Conservation (phyloP, 148 eudicot genomes). For the Chenopodium suecicum region DNA sequence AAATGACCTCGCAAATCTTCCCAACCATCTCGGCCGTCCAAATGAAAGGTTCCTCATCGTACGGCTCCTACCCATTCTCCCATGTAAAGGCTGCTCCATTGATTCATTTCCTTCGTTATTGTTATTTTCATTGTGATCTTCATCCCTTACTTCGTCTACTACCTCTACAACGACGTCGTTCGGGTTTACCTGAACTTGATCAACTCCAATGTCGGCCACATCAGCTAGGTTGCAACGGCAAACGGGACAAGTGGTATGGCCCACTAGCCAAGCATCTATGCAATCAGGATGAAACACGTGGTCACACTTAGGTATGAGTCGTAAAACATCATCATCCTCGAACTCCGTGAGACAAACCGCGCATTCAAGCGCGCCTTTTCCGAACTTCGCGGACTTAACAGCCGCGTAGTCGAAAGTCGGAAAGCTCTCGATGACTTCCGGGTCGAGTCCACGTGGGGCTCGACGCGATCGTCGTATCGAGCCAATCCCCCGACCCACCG, state of each 20-base stretch:
- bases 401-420: slow-evolving; percentile 43
- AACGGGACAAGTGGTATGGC: slow-evolving; percentile 53
- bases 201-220: background rate
- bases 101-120: slow-evolving; percentile 11
- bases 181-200: background rate
- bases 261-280: slow-evolving; percentile 46
- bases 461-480: slow-evolving; percentile 29
- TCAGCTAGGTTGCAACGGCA: slow-evolving; percentile 29
- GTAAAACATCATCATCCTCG: slow-evolving; percentile 47
- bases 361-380: slow-evolving; percentile 53
- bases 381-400: slow-evolving; percentile 42
- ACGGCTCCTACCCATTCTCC: slow-evolving; percentile 32
- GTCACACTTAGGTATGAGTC: slow-evolving; percentile 49
- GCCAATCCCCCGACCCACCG: slow-evolving; percentile 19
- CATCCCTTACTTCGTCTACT: background rate
- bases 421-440: slow-evolving; percentile 35
- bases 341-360: slow-evolving; percentile 58
- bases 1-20: slow-evolving; percentile 39
- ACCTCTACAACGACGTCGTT: slow-evolving; percentile 18
- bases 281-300: slow-evolving; percentile 60
- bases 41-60: slow-evolving; percentile 26
- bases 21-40: slow-evolving; percentile 35
- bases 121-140: background rate
- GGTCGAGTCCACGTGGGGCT: slow-evolving; percentile 43
- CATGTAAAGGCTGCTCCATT: slow-evolving; percentile 36